These are phyloP conservation scores for Azolla pinnata DNA, from an alignment of 75 land plant genomes.

Conservation along the genomic window DNA sequence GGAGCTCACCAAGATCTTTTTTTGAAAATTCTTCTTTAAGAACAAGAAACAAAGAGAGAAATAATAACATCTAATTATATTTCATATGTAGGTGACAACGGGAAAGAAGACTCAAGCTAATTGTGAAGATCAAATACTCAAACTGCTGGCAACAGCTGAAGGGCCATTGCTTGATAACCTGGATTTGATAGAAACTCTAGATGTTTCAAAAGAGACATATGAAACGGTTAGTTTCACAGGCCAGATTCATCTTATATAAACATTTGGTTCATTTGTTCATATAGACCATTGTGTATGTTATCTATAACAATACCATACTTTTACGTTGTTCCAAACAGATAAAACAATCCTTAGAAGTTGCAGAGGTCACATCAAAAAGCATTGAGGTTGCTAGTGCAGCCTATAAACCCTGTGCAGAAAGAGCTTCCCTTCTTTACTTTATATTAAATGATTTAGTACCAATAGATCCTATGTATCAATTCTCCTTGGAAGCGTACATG, in stretches of 20 bases:
- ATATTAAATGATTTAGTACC: slow-evolving; percentile 17
- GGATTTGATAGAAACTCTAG: slow-evolving; percentile 21
- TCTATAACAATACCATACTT: too few relatives aligned
- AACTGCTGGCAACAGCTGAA: slow-evolving; percentile 19
- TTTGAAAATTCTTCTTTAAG: too few relatives aligned
- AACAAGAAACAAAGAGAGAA: too few relatives aligned
- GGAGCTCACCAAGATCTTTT: too few relatives aligned
- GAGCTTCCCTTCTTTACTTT: slow-evolving; percentile 26
- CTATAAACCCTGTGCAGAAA: slow-evolving; percentile 22
- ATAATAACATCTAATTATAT: too few relatives aligned
- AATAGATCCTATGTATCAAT: slow-evolving; percentile 31
- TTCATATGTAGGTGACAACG: slow-evolving; percentile 10
- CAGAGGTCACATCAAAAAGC: slow-evolving; percentile 23
- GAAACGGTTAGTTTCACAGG: slow-evolving; percentile 18
- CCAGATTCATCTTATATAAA: too few relatives aligned
- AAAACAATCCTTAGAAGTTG: slow-evolving; percentile 20
- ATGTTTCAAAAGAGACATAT: slow-evolving; percentile 24
- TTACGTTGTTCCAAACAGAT: slow-evolving; percentile 19
- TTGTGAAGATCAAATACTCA: slow-evolving; percentile 20
- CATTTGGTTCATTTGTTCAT: not conserved
- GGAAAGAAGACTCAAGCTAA: slow-evolving; percentile 22
- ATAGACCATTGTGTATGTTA: not conserved
- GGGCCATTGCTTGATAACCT: slow-evolving; percentile 17
- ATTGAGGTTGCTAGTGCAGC: slow-evolving; percentile 29
- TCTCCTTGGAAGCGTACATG: slow-evolving; percentile 26